Evolutionary conservation across 2,329 filamentous ascomycete species (phyloP).

Genomic region (Fusarium sp.): DNA sequence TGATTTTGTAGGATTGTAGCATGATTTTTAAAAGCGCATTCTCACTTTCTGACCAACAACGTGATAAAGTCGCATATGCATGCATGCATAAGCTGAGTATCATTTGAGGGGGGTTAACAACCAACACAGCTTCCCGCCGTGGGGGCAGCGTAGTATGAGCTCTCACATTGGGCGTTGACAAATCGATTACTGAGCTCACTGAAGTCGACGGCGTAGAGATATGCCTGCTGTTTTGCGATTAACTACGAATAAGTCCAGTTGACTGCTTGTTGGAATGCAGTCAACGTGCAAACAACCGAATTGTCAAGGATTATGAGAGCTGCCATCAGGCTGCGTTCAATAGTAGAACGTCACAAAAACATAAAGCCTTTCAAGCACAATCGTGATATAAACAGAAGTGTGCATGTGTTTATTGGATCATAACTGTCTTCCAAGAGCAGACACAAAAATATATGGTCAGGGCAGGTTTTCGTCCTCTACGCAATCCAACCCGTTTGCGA

Average conservation of each 20-base stretch:
- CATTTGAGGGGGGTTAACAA: not conserved
- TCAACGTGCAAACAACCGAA: too few relatives aligned
- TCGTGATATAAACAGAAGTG: conserved; percentile 5
- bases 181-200: not conserved
- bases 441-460: conserved; percentile 25
- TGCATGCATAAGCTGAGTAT: conserved; percentile 1
- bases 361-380: not conserved
- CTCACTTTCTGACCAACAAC: not conserved
- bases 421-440: conserved; percentile 19
- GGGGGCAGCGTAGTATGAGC: conserved; percentile 2
- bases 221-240: not conserved
- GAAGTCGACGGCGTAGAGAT: not conserved
- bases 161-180: not conserved
- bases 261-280: not conserved
- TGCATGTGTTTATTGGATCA: conserved; percentile 29
- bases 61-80: conserved; percentile 3
- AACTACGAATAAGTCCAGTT: not conserved
- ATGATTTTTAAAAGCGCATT: conserved; percentile 14
- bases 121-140: not conserved
- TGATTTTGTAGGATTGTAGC: conserved; percentile 24
- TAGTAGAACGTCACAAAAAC: not conserved
- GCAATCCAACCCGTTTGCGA: conserved; percentile 14
- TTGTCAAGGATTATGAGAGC: not conserved
- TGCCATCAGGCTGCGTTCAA: not conserved
- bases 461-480: conserved; percentile 19